phyloP scores from a whole-genome alignment of 2,329 filamentous ascomycete genomes.

The Rutstroemia sp. region DNA sequence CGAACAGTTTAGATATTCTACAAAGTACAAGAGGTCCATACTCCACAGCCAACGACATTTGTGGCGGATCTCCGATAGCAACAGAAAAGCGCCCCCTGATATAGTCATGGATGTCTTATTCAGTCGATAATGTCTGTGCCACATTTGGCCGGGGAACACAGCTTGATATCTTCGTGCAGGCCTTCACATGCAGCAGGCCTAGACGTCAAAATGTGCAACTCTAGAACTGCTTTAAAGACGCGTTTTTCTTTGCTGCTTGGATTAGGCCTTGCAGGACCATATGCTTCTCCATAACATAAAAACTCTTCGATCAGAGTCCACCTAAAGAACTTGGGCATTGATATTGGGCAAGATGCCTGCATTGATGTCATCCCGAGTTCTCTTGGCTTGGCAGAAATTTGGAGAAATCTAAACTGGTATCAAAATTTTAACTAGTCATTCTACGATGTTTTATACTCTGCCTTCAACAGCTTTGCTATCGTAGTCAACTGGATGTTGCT shows the following conservation, averaged over 20 bases:
- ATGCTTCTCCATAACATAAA: background rate
- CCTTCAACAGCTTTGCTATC: constrained; percentile 64
- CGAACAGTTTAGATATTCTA: no score
- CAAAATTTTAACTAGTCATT: background rate
- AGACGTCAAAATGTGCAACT: background rate
- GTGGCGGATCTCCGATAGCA: background rate
- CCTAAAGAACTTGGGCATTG: background rate
- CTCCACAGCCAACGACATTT: no score
- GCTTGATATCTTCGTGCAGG: background rate
- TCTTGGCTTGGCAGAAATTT: constrained; percentile 10
- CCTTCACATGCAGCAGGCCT: background rate
- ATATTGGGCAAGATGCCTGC: background rate
- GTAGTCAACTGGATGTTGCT: constrained; percentile 69
- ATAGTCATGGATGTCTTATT: background rate
- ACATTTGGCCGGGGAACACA: background rate
- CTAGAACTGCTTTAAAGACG: background rate
- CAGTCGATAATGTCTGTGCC: background rate
- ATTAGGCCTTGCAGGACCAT: background rate
- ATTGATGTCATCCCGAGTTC: constrained; percentile 6
- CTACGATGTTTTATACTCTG: constrained; percentile 53
- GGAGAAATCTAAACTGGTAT: constrained; percentile 3
- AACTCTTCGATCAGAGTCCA: background rate
- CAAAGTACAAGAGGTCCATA: no score
- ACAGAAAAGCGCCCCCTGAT: background rate
- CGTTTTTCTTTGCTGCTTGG: background rate